phyloP scores from a whole-genome alignment of 2,329 filamentous ascomycete genomes.

The Alternaria sp. region DNA sequence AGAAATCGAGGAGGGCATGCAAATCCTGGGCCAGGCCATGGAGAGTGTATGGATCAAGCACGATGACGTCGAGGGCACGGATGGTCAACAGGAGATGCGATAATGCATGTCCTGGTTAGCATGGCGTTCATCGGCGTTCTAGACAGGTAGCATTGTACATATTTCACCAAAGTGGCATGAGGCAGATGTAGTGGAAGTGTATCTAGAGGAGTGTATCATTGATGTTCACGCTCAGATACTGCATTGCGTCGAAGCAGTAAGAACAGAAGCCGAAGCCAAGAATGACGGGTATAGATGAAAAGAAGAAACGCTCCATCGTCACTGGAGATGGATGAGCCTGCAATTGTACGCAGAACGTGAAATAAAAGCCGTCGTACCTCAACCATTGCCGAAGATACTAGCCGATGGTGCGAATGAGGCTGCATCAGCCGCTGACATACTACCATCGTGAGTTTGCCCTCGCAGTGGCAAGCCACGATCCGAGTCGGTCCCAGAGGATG shows the following conservation, averaged over 20 bases:
- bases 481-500: not conserved
- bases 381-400: conserved; percentile 15
- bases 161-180: not conserved
- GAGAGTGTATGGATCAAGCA: conserved; percentile 60
- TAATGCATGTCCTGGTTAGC: conserved; percentile 23
- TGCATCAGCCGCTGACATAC: not conserved
- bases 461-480: not conserved
- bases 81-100: conserved; percentile 47
- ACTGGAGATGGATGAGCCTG: not conserved
- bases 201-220: not conserved
- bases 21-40: conserved; percentile 76
- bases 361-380: not conserved
- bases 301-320: not conserved
- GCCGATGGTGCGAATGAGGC: not conserved
- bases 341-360: not conserved
- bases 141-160: not conserved
- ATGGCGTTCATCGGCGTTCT: conserved; percentile 28
- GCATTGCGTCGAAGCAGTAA: not conserved
- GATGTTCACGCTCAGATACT: not conserved
- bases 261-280: not conserved
- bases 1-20: conserved; percentile 80
- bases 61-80: conserved; percentile 40
- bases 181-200: not conserved
- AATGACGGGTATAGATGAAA: not conserved
- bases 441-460: not conserved